Percentiles rank a stretch among this genome's conserved stretches.
Evolutionary conservation across 1,139 yeast species (phyloP).

Genomic region (Candida sanyaensis): DNA sequence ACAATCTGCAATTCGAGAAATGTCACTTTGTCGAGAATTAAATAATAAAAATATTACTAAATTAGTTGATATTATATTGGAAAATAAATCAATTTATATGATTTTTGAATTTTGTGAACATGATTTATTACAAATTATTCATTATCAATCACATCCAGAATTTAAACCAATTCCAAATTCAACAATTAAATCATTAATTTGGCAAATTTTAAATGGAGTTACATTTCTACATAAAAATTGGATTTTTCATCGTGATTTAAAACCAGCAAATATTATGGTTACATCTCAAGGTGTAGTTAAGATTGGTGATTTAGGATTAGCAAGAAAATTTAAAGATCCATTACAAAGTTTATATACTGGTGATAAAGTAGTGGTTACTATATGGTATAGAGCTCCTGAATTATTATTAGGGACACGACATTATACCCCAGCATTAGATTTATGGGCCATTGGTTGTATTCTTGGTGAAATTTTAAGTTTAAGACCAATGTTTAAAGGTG

Average conservation of each 20-base stretch:
- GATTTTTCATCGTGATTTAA: conserved; percentile 92
- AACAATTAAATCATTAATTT: conserved; percentile 78
- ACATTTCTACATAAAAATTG: conserved; percentile 91
- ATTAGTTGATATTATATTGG: conserved; percentile 82
- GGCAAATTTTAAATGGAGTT: conserved; percentile 93
- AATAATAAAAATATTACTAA: conserved; percentile 77
- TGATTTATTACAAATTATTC: conserved; percentile 89
- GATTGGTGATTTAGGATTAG: conserved; percentile 94
- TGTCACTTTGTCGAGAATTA: conserved; percentile 91
- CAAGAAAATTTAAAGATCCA: conserved; percentile 87
- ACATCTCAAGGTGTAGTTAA: conserved; percentile 86
- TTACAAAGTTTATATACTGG: conserved; percentile 89
- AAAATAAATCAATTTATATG: conserved; percentile 90
- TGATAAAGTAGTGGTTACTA: conserved; percentile 96
- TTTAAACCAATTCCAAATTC: conserved; percentile 73
- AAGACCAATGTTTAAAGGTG: conserved; percentile 95
- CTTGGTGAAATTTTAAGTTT: conserved; percentile 87
- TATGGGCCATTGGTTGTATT: conserved; percentile 98
- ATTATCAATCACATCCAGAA: conserved; percentile 90
- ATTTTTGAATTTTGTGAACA: conserved; percentile 96
- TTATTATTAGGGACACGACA: conserved; percentile 86
- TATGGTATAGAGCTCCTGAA: conserved; percentile 98
- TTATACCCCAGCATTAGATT: conserved; percentile 91
- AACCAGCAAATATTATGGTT: conserved; percentile 98
- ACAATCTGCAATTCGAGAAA: conserved; percentile 94